These are phyloP conservation scores for Cryptosporidium muris DNA, from an alignment of 169 alveolate genomes.

Conservation along the genomic window DNA sequence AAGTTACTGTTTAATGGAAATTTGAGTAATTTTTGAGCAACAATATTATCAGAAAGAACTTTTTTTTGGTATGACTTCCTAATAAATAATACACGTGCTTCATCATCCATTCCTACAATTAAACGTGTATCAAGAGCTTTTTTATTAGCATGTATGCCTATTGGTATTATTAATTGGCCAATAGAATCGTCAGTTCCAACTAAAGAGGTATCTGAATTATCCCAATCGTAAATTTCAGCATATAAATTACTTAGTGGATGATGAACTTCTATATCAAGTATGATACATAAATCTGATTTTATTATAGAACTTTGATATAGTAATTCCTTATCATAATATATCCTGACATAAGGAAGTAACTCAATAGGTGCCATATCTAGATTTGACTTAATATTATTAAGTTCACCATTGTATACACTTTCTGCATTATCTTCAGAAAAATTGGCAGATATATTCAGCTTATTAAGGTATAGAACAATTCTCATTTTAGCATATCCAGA, in stretches of 20 bases:
- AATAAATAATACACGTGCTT: slow-evolving; percentile 42
- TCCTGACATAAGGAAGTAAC: slow-evolving; percentile 42
- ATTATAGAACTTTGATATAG: slow-evolving; percentile 41
- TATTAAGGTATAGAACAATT: slow-evolving; percentile 40
- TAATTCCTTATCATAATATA: slow-evolving; percentile 35
- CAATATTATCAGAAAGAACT: slow-evolving; percentile 24
- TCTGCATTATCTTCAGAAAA: slow-evolving; percentile 1
- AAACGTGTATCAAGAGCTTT: slow-evolving; percentile 36
- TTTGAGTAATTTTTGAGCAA: slow-evolving; percentile 58
- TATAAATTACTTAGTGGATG: slow-evolving; percentile 48
- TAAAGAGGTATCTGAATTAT: slow-evolving; percentile 47
- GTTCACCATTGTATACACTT: background rate
- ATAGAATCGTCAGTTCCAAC: slow-evolving; percentile 13
- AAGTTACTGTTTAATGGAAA: slow-evolving; percentile 31
- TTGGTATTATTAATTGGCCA: slow-evolving; percentile 35
- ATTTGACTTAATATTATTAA: background rate
- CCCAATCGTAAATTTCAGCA: slow-evolving; percentile 35
- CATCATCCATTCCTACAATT: slow-evolving; percentile 37
- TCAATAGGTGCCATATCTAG: background rate
- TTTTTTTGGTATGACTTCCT: slow-evolving; percentile 59
- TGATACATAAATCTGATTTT: slow-evolving; percentile 34
- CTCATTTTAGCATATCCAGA: slow-evolving; percentile 60
- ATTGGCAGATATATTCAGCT: slow-evolving; percentile 1
- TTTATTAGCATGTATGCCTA: slow-evolving; percentile 52
- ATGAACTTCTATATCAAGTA: slow-evolving; percentile 54